A percentile compares a stretch with the other conserved stretches of the same genome.
Conservation (phyloP, 2,329 filamentous ascomycete species). For the Pseudopyricularia cyperi region DNA sequence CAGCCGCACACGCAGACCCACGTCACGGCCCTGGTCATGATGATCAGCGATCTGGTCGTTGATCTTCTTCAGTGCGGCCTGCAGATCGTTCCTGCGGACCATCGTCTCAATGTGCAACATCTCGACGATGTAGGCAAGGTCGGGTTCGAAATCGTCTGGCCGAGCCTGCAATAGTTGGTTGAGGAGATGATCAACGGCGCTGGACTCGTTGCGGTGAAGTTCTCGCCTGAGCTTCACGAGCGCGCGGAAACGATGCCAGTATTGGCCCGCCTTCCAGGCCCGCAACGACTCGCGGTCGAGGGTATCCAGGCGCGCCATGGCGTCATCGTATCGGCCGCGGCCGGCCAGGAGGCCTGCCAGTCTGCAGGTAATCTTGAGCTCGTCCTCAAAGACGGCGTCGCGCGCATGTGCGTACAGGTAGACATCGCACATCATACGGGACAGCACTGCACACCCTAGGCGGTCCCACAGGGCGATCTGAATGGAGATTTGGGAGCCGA, state of each 20-base stretch:
- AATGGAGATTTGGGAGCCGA: conserved; percentile 57
- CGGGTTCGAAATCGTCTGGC: conserved; percentile 35
- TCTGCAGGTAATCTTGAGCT: conserved; percentile 60
- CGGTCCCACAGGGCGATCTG: conserved; percentile 63
- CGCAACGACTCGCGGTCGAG: conserved; percentile 9
- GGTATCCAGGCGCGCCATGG: conserved; percentile 42
- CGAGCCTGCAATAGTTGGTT: not conserved
- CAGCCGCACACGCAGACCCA: conserved; percentile 57
- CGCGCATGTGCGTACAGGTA: conserved; percentile 61
- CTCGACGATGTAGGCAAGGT: conserved; percentile 37
- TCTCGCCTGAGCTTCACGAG: conserved; percentile 1
- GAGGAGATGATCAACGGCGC: not conserved
- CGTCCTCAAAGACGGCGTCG: conserved; percentile 55
- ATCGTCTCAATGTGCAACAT: conserved; percentile 39
- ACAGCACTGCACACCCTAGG: conserved; percentile 47
- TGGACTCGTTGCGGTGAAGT: conserved; percentile 1
- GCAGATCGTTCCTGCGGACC: conserved; percentile 31
- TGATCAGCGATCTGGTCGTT: conserved; percentile 26
- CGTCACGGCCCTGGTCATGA: conserved; percentile 12
- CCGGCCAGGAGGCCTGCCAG: conserved; percentile 54
- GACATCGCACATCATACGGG: conserved; percentile 53
- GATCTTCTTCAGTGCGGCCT: conserved; percentile 33
- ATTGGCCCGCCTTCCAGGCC: conserved; percentile 1
- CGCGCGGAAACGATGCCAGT: conserved; percentile 3
- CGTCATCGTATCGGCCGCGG: conserved; percentile 58